Base-by-base conservation (phyloP, 805 yeast species). In the Candida vartiovaarae region DNA sequence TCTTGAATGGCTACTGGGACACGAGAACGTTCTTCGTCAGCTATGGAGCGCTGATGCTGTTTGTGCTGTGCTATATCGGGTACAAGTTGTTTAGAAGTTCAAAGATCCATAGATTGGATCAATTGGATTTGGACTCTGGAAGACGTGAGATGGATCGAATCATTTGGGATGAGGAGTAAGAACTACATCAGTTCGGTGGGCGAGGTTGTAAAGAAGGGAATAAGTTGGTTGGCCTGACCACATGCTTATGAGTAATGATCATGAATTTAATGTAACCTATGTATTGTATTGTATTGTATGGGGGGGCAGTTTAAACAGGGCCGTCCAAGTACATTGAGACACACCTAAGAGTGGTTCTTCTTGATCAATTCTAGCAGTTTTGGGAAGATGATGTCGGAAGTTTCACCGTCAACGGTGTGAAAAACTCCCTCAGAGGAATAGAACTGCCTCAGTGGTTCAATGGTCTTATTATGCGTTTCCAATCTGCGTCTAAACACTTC, bases 381-480 rank as follows among this genome's bases (percentile, higher is more conserved):
- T 1, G 96, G 96, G 57, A 75, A 87, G 11, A 89, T 83, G 15
- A 82, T 75, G 62, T 90, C 95, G 2, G 95, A 84, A 2, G 95
- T 82, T 46, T 82, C 79, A 8, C 97, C 97, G 15, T 72, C 60
- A 10, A 89, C 80, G 3, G 69, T 69, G 38, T 69, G 62, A 33
- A 82, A 70, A 4, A 84, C 65, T 1, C 77, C 78, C 36, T 63
- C 51, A 15, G 65, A 43, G 3, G 46, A 37, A 62, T 89, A 90
- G 52, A 74, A 84, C 15, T 75, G 75, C 53, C 76, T 78, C 49
- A 91, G 64, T 3, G 95, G 95, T 5, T 55, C 71, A 11, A 88
- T 66, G 38, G 78, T 74, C 23, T 63, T 53, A 41, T 76, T 74
- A 62, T 86, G 89, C 31, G 71, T 67, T 31, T 75, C 79, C 35